Evolutionary conservation across 2,329 filamentous ascomycete species (phyloP).

Genomic region (Karstenula rhodostoma): DNA sequence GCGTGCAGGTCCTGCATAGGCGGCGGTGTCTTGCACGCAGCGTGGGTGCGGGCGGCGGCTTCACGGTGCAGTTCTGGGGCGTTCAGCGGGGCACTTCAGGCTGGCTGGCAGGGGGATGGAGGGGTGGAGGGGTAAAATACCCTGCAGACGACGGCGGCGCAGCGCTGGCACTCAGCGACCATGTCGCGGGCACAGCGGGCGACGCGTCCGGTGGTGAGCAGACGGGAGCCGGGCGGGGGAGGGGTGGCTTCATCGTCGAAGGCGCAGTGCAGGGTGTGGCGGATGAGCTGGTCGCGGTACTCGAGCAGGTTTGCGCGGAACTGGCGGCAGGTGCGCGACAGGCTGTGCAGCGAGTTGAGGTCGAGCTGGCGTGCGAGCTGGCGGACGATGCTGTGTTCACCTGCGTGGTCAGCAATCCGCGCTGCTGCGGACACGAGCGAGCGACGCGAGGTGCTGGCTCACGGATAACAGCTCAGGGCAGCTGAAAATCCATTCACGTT

Average conservation of each 20-base stretch:
- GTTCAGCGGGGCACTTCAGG: conserved; percentile 21
- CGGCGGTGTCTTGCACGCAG: conserved; percentile 81
- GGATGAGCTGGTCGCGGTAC: conserved; percentile 76
- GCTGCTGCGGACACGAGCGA: conserved; percentile 28
- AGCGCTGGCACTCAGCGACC: conserved; percentile 83
- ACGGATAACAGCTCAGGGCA: conserved; percentile 74
- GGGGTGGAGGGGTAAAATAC: conserved; percentile 57
- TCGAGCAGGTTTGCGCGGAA: conserved; percentile 80
- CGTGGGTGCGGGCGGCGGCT: conserved; percentile 73
- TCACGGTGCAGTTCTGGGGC: conserved; percentile 84
- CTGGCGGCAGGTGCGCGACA: conserved; percentile 82
- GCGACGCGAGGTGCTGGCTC: conserved; percentile 54
- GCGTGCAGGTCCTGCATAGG: conserved; percentile 78
- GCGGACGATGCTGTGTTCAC: conserved; percentile 71
- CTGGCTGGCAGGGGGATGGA: not conserved
- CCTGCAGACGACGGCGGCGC: conserved; percentile 79
- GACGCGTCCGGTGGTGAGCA: conserved; percentile 70
- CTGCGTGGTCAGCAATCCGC: conserved; percentile 40
- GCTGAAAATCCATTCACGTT: conserved; percentile 68
- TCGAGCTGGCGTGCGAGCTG: conserved; percentile 81
- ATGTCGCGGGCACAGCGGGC: conserved; percentile 85
- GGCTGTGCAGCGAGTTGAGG: conserved; percentile 83
- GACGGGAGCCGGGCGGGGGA: conserved; percentile 54
- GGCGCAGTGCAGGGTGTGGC: conserved; percentile 78
- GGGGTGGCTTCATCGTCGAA: conserved; percentile 67